Evolutionary conservation across 768 basidiomycete genomes (phyloP).

Genomic region (Amyloporia xantha): DNA sequence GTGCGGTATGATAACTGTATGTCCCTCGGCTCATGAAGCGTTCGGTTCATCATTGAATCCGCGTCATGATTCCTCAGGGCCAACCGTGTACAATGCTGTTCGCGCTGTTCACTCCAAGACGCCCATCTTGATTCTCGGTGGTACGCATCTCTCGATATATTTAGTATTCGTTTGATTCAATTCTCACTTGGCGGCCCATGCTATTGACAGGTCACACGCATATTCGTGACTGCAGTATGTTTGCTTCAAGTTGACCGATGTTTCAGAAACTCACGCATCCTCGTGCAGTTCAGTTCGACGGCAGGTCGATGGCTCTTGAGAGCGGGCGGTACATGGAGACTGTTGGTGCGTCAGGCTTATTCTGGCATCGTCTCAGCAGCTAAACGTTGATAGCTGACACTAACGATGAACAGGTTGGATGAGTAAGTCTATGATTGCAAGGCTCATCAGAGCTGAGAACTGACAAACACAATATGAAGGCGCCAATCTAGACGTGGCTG

Average conservation of each 20-base stretch:
- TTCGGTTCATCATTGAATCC: neutral
- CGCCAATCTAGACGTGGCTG: conserved; percentile 40
- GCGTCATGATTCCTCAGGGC: conserved; percentile 39
- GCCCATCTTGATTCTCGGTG: conserved; percentile 81
- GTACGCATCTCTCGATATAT: conserved; percentile 26
- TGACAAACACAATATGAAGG: conserved; percentile 27
- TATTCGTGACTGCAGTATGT: conserved; percentile 71
- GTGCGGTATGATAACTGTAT: conserved; percentile 60
- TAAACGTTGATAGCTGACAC: neutral
- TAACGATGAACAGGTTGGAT: conserved; percentile 42
- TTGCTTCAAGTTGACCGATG: neutral
- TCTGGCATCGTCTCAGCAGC: neutral
- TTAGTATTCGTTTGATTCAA: neutral
- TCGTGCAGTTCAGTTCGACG: conserved; percentile 55
- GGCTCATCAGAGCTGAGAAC: neutral
- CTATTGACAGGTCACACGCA: conserved; percentile 51
- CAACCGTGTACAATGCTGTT: conserved; percentile 64
- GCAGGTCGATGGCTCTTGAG: conserved; percentile 71
- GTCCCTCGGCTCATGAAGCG: no score
- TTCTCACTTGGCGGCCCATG: no score
- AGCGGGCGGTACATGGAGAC: conserved; percentile 93
- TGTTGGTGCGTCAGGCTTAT: conserved; percentile 43
- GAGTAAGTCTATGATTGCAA: conserved; percentile 35
- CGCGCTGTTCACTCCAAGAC: conserved; percentile 65
- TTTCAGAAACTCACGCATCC: neutral